Conservation (phyloP, 306 rosid species). For the Trichosanthes cucumerina region DNA sequence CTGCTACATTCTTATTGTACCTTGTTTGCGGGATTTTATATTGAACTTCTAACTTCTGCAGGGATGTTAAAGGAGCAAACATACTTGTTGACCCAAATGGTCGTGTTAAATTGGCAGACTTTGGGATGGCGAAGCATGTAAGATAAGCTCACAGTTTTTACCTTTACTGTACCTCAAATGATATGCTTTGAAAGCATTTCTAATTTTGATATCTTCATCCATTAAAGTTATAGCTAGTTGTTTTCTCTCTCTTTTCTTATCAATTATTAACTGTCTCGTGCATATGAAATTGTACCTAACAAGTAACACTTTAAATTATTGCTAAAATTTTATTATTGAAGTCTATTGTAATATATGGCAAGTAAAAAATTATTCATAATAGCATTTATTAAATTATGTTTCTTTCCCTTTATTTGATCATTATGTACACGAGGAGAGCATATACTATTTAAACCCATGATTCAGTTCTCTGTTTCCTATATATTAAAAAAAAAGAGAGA, state of each 20-base stretch:
- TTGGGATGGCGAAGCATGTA: slow-evolving; percentile 99
- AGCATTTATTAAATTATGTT: background rate
- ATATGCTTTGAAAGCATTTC: background rate
- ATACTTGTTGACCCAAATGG: slow-evolving; percentile 94
- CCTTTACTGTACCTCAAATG: background rate
- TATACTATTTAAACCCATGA: background rate
- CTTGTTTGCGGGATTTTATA: slow-evolving; percentile 1
- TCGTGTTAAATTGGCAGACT: slow-evolving; percentile 90
- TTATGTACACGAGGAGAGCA: background rate
- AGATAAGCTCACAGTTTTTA: slow-evolving; percentile 15
- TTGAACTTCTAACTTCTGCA: slow-evolving; percentile 26
- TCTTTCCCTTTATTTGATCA: background rate
- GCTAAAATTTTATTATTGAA: background rate
- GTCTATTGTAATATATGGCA: background rate
- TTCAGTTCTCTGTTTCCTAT: background rate
- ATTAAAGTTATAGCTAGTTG: background rate
- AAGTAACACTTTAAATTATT: background rate
- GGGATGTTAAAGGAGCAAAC: slow-evolving; percentile 99
- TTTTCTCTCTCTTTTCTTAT: background rate
- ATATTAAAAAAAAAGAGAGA: too few relatives aligned
- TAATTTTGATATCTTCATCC: background rate
- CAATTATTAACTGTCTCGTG: background rate
- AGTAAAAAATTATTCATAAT: background rate
- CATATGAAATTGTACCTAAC: background rate
- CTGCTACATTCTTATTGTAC: slow-evolving; percentile 3